A percentile compares a stretch with the other conserved stretches of the same genome.
These are phyloP conservation scores for Staphylotrichum tortipilum DNA, from an alignment of 495 filamentous ascomycete genomes.

Conservation along the genomic window DNA sequence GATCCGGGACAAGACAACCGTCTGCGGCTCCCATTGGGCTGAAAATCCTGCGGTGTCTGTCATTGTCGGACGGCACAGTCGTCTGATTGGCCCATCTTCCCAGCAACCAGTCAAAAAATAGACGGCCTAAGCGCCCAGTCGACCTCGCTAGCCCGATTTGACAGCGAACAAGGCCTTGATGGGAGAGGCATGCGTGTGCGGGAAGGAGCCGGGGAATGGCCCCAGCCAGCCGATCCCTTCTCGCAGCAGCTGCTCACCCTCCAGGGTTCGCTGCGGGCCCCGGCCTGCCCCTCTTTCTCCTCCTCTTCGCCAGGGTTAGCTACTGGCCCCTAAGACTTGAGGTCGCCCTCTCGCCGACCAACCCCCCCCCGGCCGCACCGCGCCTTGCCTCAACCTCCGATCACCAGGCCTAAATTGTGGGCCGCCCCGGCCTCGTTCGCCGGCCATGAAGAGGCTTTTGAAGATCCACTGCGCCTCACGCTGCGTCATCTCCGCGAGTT, in stretches of 20 bases:
- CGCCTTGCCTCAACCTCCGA: slow-evolving; percentile 2
- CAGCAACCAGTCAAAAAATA: slow-evolving; percentile 15
- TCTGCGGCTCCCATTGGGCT: slow-evolving; percentile 19
- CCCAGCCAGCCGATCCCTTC: slow-evolving; percentile 3
- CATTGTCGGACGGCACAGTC: slow-evolving; percentile 7
- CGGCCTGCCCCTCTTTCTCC: too few relatives aligned
- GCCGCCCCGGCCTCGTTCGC: background rate
- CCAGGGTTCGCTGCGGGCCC: too few relatives aligned
- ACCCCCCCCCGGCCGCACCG: background rate
- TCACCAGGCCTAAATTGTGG: slow-evolving; percentile 1
- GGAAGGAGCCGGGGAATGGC: slow-evolving; percentile 9
- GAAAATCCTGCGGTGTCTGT: slow-evolving; percentile 27
- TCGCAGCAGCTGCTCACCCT: background rate
- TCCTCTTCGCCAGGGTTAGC: too few relatives aligned
- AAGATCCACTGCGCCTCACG: background rate
- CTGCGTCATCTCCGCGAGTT: background rate
- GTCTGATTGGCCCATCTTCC: slow-evolving; percentile 18
- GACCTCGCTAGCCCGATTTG: slow-evolving; percentile 19
- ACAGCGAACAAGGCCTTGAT: background rate
- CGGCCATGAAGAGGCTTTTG: background rate
- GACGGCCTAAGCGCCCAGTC: slow-evolving; percentile 26
- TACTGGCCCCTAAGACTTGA: too few relatives aligned
- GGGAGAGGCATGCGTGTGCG: background rate
- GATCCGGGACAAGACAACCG: slow-evolving; percentile 13
- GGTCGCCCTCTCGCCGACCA: slow-evolving; percentile 6